Percentiles rank a stretch among this genome's conserved stretches.
These are phyloP conservation scores for Tetradesmus obliquus DNA, from an alignment of 139 green algal genomes.

Conservation along the genomic window DNA sequence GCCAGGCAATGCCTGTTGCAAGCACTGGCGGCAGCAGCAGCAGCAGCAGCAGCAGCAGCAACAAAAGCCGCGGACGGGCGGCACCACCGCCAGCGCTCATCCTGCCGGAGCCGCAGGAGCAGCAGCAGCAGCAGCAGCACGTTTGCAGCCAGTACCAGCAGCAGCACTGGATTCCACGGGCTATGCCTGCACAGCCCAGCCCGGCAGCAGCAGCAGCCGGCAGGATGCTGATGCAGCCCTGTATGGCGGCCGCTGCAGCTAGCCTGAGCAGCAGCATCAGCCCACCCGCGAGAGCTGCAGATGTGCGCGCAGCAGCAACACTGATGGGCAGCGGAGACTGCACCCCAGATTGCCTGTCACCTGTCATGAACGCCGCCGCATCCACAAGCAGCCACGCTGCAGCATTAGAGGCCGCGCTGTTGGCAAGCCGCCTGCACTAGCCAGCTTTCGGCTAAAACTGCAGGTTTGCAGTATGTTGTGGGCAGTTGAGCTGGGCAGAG, in stretches of 20 bases:
- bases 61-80: not conserved
- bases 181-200: not conserved
- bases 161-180: not conserved
- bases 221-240: not conserved
- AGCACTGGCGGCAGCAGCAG: not conserved
- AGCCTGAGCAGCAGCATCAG: not conserved
- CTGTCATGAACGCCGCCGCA: not conserved
- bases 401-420: not conserved
- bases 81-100: not conserved
- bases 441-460: not conserved
- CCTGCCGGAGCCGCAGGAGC: not conserved
- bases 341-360: conserved; percentile 1
- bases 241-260: not conserved
- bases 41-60: not conserved
- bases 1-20: not conserved
- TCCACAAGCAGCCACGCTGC: not conserved
- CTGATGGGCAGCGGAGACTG: not conserved
- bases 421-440: not conserved
- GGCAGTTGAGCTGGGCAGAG: not conserved
- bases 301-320: conserved; percentile 8
- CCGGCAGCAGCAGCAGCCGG: not conserved
- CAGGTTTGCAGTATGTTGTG: not conserved
- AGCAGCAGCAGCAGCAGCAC: not conserved
- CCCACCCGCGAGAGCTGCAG: not conserved
- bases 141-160: not conserved